A percentile compares a stretch with the other conserved stretches of the same genome.
These are phyloP conservation scores for Bruguiera parviflora DNA, from an alignment of 345 rosid genomes.

Conservation along the genomic window DNA sequence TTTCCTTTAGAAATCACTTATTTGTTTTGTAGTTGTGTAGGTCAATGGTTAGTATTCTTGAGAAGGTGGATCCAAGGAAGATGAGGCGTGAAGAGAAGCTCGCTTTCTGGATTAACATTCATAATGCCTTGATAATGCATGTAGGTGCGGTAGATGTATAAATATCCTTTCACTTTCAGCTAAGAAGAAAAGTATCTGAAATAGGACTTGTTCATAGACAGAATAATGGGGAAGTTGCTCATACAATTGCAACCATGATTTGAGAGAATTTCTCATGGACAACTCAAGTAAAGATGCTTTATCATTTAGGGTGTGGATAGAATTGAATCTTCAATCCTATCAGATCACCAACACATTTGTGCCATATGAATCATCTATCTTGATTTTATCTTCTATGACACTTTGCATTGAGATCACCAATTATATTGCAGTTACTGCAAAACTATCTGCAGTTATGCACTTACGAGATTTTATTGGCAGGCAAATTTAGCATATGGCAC, in stretches of 20 bases:
- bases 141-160: conserved; percentile 34
- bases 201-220: background rate
- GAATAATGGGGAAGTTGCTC: background rate
- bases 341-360: background rate
- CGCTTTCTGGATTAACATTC: conserved; percentile 91
- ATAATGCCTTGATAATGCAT: conserved; percentile 88
- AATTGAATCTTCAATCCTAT: background rate
- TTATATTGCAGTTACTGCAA: background rate
- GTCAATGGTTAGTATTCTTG: conserved; percentile 66
- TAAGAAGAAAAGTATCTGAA: background rate
- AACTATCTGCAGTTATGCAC: background rate
- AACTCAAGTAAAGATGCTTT: background rate
- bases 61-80: conserved; percentile 65
- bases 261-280: background rate
- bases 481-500: conserved; percentile 84
- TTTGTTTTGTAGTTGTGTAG: conserved; percentile 34
- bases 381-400: background rate
- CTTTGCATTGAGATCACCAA: background rate
- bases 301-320: too few species aligned
- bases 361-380: background rate
- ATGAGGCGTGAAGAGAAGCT: conserved; percentile 91
- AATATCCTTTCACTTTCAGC: conserved; percentile 5
- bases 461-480: conserved; percentile 39
- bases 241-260: background rate
- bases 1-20: conserved; percentile 4